These are phyloP conservation scores for Byssothecium circinans DNA, from an alignment of 2,329 filamentous ascomycete species.

Conservation along the genomic window DNA sequence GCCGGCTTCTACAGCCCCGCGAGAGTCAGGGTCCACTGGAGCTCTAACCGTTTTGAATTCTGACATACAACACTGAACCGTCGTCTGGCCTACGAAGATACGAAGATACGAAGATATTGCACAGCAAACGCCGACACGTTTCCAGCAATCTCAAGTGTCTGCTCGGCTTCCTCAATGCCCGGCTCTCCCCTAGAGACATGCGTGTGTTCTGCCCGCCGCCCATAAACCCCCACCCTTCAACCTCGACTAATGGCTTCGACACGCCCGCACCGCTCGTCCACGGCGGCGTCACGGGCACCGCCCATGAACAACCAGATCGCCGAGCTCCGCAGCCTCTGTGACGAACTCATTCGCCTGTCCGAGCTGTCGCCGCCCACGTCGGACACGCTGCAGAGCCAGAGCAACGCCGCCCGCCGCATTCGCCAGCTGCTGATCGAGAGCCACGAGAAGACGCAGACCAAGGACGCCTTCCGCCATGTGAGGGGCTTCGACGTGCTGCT, in stretches of 20 bases:
- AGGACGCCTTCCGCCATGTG: conserved; percentile 82
- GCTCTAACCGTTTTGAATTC: no score
- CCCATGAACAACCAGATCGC: conserved; percentile 58
- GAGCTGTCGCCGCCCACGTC: conserved; percentile 31
- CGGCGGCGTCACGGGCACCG: conserved; percentile 46
- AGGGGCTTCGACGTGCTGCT: conserved; percentile 77
- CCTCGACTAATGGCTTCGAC: conserved; percentile 30
- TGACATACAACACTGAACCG: no score
- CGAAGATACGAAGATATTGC: no score
- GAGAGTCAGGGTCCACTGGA: no score
- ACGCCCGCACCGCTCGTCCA: conserved; percentile 43
- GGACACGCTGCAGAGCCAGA: conserved; percentile 40
- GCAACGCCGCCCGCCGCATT: conserved; percentile 63
- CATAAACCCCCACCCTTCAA: not conserved
- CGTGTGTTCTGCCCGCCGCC: conserved; percentile 13
- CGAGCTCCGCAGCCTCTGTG: conserved; percentile 42
- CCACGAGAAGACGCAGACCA: conserved; percentile 54
- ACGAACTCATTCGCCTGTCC: conserved; percentile 38
- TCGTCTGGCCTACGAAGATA: no score
- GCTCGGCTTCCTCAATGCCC: no score
- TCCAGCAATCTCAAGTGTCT: not conserved
- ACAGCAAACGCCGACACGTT: not conserved
- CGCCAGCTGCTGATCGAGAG: conserved; percentile 64
- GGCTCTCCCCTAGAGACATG: conserved; percentile 26
- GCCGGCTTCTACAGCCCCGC: no score